Evolutionary conservation across 352 stramenopile species (phyloP).

Genomic region (Pythium insidiosum): DNA sequence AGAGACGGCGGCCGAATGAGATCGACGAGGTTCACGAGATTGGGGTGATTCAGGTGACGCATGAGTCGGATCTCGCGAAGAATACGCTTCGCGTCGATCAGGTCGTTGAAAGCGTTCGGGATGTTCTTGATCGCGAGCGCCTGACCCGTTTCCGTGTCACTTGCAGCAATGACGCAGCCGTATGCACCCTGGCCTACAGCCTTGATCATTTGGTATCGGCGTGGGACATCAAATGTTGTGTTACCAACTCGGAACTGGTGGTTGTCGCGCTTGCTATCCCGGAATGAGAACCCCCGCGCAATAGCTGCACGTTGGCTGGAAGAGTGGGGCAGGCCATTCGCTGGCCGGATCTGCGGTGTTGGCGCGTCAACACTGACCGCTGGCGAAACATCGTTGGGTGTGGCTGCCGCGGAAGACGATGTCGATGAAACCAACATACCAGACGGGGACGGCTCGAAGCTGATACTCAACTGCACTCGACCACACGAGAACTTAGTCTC

Average conservation of each 20-base stretch:
- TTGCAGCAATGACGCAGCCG: slow-evolving; percentile 86
- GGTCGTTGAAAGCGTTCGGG: slow-evolving; percentile 88
- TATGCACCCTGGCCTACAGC: slow-evolving; percentile 88
- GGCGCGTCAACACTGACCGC: slow-evolving; percentile 37
- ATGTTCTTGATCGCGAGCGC: slow-evolving; percentile 96
- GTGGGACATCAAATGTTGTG: slow-evolving; percentile 80
- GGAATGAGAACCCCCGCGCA: slow-evolving; percentile 75
- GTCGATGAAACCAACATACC: too few species aligned
- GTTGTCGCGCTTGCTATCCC: slow-evolving; percentile 79
- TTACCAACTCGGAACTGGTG: slow-evolving; percentile 84
- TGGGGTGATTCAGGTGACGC: slow-evolving; percentile 80
- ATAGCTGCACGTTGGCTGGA: slow-evolving; percentile 50
- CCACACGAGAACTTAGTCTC: slow-evolving; percentile 83
- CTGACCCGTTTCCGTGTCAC: slow-evolving; percentile 77
- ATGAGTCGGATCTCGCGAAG: slow-evolving; percentile 85
- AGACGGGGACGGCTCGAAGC: slow-evolving; percentile 47
- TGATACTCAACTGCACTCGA: slow-evolving; percentile 81
- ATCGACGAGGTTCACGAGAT: slow-evolving; percentile 77
- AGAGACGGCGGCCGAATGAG: slow-evolving; percentile 71
- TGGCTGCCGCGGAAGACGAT: too few species aligned
- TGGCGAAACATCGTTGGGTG: slow-evolving; percentile 23
- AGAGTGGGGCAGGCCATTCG: slow-evolving; percentile 28
- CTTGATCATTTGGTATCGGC: slow-evolving; percentile 87
- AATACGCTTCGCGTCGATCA: slow-evolving; percentile 85
- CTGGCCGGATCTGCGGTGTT: slow-evolving; percentile 42